Percentiles rank a stretch among this genome's conserved stretches.
These are phyloP conservation scores for Trichoderma reesei DNA, from an alignment of 495 filamentous ascomycete genomes.

Conservation along the genomic window DNA sequence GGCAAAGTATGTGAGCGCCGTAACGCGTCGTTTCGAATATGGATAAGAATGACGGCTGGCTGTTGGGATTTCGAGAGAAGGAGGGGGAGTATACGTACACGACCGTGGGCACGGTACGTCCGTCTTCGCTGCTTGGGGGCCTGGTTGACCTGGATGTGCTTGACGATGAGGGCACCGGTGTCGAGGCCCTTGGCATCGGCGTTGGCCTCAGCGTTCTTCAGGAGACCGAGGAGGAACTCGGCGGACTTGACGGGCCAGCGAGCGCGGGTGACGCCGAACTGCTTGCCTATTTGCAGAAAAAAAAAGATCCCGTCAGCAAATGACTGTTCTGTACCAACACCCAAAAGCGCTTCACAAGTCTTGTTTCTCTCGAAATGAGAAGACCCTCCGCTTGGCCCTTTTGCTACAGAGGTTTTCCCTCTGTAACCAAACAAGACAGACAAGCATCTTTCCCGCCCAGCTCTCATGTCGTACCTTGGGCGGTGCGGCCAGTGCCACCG, in stretches of 20 bases:
- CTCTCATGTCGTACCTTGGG: conserved; percentile 71
- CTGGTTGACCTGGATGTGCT: conserved; percentile 99
- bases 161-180: conserved; percentile 89
- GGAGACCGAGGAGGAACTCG: conserved; percentile 90
- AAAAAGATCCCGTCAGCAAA: background rate
- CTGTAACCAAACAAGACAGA: too few relatives aligned
- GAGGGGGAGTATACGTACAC: conserved; percentile 56
- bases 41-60: too few relatives aligned
- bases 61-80: background rate
- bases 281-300: conserved; percentile 62
- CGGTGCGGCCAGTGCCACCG: conserved; percentile 82
- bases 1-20: too few relatives aligned
- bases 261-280: conserved; percentile 91
- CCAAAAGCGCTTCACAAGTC: background rate
- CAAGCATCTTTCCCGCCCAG: background rate
- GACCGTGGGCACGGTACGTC: conserved; percentile 98
- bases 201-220: conserved; percentile 99
- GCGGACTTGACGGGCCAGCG: conserved; percentile 99
- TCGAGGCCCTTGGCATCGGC: conserved; percentile 98
- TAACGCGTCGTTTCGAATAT: too few relatives aligned
- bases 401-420: too few relatives aligned
- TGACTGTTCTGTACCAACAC: background rate
- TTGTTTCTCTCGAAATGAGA: background rate
- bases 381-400: background rate
- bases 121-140: conserved; percentile 95